Percentiles rank a stretch among this genome's conserved stretches.
These are phyloP conservation scores for Afroboletus lepidellus DNA, from an alignment of 1,284 basidiomycete species.

Conservation along the genomic window DNA sequence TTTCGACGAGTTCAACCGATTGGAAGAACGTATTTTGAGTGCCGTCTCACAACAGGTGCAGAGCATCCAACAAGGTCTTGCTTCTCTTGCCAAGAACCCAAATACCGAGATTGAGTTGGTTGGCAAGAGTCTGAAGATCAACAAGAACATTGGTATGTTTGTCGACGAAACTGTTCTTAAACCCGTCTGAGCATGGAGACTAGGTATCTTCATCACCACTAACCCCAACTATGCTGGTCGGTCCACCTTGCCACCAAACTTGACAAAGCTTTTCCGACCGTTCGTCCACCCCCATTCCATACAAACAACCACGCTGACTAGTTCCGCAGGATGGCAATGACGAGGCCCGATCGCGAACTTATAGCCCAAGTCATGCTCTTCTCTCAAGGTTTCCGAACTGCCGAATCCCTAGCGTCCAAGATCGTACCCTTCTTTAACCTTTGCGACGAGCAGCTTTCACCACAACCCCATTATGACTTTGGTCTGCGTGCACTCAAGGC, in stretches of 20 bases:
- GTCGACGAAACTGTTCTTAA: not conserved
- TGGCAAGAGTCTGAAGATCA: slow-evolving; percentile 91
- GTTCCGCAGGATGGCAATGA: slow-evolving; percentile 91
- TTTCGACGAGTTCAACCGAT: slow-evolving; percentile 97
- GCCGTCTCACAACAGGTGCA: slow-evolving; percentile 99
- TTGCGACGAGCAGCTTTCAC: slow-evolving; percentile 94
- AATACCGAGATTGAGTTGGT: slow-evolving; percentile 94
- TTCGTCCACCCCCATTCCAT: slow-evolving; percentile 39
- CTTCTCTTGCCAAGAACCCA: slow-evolving; percentile 75
- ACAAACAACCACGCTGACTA: slow-evolving; percentile 8
- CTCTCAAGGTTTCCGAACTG: slow-evolving; percentile 98
- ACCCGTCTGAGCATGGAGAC: slow-evolving; percentile 8
- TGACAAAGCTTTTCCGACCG: slow-evolving; percentile 94
- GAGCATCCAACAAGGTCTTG: slow-evolving; percentile 95
- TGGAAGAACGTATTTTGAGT: slow-evolving; percentile 96
- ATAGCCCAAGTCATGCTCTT: slow-evolving; percentile 99
- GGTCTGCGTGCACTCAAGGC: slow-evolving; percentile 97
- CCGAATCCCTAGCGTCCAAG: slow-evolving; percentile 94
- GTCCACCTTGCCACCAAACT: slow-evolving; percentile 94
- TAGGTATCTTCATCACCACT: slow-evolving; percentile 94
- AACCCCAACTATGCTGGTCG: slow-evolving; percentile 98
- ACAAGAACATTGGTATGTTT: slow-evolving; percentile 81
- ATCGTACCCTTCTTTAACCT: slow-evolving; percentile 99
- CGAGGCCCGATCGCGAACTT: slow-evolving; percentile 94
- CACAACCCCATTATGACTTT: slow-evolving; percentile 99